These are phyloP conservation scores for Alternaria sp. DNA, from an alignment of 2,329 filamentous ascomycete genomes.

Conservation along the genomic window DNA sequence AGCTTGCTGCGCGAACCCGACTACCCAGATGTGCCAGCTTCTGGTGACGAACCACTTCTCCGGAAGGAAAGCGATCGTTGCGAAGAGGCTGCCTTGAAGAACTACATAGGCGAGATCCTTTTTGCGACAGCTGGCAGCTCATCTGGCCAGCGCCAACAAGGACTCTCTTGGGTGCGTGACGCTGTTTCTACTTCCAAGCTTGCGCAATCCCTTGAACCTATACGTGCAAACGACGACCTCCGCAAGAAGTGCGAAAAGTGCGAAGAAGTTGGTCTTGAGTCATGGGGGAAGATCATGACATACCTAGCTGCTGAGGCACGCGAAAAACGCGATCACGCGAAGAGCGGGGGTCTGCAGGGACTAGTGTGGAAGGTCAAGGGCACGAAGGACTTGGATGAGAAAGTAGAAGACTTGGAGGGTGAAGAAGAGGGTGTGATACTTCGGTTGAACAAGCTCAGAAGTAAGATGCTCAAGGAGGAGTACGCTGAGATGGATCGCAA, in stretches of 20 bases:
- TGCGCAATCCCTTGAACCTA: constrained; percentile 60
- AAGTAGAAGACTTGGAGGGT: constrained; percentile 44
- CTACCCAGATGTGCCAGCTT: constrained; percentile 75
- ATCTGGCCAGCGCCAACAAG: constrained; percentile 61
- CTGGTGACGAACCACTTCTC: constrained; percentile 73
- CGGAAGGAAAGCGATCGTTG: constrained; percentile 74
- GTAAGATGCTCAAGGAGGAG: constrained; percentile 45
- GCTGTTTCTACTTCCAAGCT: constrained; percentile 78
- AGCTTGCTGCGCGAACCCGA: constrained; percentile 58
- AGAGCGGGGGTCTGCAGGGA: constrained; percentile 27
- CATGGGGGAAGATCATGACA: constrained; percentile 84
- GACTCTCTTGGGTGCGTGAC: constrained; percentile 88
- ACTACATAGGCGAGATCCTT: constrained; percentile 94
- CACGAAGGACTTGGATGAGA: constrained; percentile 37
- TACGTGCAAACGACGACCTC: constrained; percentile 51
- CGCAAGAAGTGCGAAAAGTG: constrained; percentile 78
- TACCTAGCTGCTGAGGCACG: constrained; percentile 64
- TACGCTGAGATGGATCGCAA: constrained; percentile 49
- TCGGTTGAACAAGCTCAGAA: constrained; percentile 46
- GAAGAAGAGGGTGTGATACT: constrained; percentile 48
- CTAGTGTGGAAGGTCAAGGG: constrained; percentile 41
- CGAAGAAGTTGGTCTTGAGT: constrained; percentile 76
- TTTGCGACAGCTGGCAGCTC: constrained; percentile 69
- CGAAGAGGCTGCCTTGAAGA: constrained; percentile 84
- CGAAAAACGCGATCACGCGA: constrained; percentile 37